Conservation (phyloP, 495 filamentous ascomycete genomes). For the Hypomontagnella submonticulosa region DNA sequence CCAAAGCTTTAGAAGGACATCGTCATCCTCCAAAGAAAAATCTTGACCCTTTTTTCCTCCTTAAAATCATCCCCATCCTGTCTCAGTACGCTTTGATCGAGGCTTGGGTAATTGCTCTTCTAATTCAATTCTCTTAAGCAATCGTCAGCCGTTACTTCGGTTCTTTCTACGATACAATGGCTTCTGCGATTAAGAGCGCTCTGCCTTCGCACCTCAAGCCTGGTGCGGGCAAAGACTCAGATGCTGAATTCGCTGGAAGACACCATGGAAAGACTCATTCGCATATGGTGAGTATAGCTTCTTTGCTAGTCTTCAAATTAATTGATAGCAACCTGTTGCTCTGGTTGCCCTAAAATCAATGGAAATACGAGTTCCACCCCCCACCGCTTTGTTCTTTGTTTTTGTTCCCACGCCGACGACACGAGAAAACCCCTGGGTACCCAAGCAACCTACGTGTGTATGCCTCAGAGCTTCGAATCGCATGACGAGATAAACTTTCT, state of each 20-base stretch:
- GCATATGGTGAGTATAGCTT: constrained; percentile 83
- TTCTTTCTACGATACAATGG: constrained; percentile 66
- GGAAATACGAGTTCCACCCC: not conserved
- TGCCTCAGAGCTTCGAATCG: constrained; percentile 25
- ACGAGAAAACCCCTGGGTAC: not conserved
- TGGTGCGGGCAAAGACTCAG: constrained; percentile 58
- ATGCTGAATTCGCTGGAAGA: constrained; percentile 67
- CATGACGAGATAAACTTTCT: constrained; percentile 26
- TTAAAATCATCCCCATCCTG: constrained; percentile 2
- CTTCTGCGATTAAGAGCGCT: constrained; percentile 72
- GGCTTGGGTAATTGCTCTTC: not conserved
- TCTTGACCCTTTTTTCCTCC: constrained; percentile 43
- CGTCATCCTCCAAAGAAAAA: constrained; percentile 35
- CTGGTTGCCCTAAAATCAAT: constrained; percentile 15
- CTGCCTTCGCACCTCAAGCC: constrained; percentile 85
- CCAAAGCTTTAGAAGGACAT: constrained; percentile 25
- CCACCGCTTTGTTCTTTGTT: constrained; percentile 13
- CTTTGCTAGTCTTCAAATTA: constrained; percentile 17
- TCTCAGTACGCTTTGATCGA: not conserved
- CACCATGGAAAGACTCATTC: constrained; percentile 96
- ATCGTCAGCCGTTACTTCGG: not conserved
- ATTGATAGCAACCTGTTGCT: constrained; percentile 9
- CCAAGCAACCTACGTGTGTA: constrained; percentile 15
- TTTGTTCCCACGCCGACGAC: constrained; percentile 7
- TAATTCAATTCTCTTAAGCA: not conserved